Base-by-base conservation (phyloP, 1,139 yeast species). In the Yarrowia galli region DNA sequence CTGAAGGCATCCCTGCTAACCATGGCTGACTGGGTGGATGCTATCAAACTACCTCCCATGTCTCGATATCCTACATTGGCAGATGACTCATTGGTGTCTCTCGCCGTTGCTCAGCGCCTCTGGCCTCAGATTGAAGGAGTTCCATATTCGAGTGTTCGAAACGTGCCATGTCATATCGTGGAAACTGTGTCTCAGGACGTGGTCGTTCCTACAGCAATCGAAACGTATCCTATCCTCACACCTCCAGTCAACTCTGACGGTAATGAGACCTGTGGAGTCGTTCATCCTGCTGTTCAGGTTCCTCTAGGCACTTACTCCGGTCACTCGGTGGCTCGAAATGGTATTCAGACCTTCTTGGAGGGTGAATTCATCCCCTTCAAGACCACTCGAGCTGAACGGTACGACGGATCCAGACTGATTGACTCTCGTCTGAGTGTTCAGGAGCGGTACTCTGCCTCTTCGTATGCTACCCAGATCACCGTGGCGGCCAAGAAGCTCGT, bases 241-340 rank as follows among this genome's bases (percentile, higher is more conserved):
- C 54, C 66, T 23, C 66, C 66, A 12, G 46, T 61, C 25, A 40
- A 61, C n/a, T 46, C 56, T 5, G 66, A 61, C 15, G 66, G 66
- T 23, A 61, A 61, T 28, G 56, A 61, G 38, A 46, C 54, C 4
- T 35, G 45, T 61, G 66, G 66, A 32, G 56, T 61, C 7, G 23
- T 61, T 3, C 66, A 61, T 25, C 66, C 66, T 18, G 56, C 54
- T 18, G 38, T 61, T 8, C 45, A 46, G 38, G 66, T 61, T 12
- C 66, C 66, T 36, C 56, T 61, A 2, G 66, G 66, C 18, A 61
- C 66, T 0, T 61, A 46, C 10, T 61, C 66, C 3, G 66, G 66
- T 8, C 66, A 61, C 25, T 61, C 66, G 4, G 56, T 48, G 0
- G 56, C 66, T 22, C 56, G 18, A 15, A 46, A 35, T 28, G 66